Conservation (phyloP, 208 protist species). For the Leishmania gerbilli region DNA sequence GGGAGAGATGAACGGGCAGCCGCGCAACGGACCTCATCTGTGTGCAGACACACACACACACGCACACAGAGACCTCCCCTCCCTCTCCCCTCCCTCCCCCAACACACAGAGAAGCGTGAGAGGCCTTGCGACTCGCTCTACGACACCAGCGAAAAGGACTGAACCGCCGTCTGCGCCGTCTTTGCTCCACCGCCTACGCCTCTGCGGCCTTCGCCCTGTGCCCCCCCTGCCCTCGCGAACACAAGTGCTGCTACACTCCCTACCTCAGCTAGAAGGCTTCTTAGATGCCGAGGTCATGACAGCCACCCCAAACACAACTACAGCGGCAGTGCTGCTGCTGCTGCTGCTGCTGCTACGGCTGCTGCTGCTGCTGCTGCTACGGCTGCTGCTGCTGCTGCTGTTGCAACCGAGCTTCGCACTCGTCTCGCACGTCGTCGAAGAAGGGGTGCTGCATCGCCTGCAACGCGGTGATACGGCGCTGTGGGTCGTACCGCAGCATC, state of each 20-base stretch:
- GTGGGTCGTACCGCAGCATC: slow-evolving; percentile 75
- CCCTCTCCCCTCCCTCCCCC: no score
- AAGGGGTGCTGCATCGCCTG: slow-evolving; percentile 79
- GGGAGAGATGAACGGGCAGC: not conserved
- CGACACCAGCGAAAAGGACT: not conserved
- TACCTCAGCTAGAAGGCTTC: not conserved
- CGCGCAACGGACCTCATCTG: not conserved
- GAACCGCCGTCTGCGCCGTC: not conserved
- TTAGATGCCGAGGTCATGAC: not conserved
- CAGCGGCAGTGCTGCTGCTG: not conserved
- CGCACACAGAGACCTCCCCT: no score
- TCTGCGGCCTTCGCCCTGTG: not conserved
- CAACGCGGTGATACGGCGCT: slow-evolving; percentile 66
- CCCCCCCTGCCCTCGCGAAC: not conserved
- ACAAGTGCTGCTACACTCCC: not conserved
- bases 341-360: slow-evolving; percentile 14
- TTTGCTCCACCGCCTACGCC: not conserved
- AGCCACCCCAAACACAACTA: not conserved
- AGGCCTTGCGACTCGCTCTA: not conserved
- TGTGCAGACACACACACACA: not conserved
- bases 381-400: slow-evolving; percentile 18
- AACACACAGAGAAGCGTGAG: not conserved
- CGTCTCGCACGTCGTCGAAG: slow-evolving; percentile 80
- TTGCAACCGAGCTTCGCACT: slow-evolving; percentile 39
- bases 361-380: slow-evolving; percentile 17